phyloP scores from a whole-genome alignment of 768 basidiomycete genomes.

The Cyathus striatus region DNA sequence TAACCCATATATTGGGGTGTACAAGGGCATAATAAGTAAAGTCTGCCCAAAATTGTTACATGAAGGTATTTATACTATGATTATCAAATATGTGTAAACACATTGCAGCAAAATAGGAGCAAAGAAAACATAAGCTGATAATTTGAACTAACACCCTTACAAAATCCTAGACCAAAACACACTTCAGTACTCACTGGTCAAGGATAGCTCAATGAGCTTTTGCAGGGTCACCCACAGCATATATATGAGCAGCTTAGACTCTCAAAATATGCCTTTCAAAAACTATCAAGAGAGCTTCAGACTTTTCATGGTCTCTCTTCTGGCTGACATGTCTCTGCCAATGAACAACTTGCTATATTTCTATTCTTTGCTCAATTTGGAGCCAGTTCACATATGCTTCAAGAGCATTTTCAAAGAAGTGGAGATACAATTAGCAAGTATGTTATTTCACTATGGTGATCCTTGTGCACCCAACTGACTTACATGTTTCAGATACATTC shows the following conservation, averaged over 20 bases:
- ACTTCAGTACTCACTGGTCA: constrained; percentile 12
- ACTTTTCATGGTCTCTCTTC: constrained; percentile 6
- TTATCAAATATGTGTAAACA: no score
- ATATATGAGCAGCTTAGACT: constrained; percentile 15
- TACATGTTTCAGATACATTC: background rate
- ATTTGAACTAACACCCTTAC: background rate
- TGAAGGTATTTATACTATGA: no score
- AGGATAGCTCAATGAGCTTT: background rate
- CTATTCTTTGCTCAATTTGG: constrained; percentile 15
- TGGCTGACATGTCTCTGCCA: constrained; percentile 12
- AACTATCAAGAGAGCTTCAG: constrained; percentile 15
- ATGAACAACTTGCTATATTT: constrained; percentile 26
- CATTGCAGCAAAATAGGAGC: no score
- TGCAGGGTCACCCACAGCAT: constrained; percentile 1
- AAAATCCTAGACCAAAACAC: constrained; percentile 1
- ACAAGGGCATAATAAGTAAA: no score
- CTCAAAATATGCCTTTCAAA: constrained; percentile 12
- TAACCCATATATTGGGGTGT: no score
- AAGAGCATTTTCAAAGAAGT: constrained; percentile 23
- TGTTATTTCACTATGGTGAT: background rate
- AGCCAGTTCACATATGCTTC: constrained; percentile 12
- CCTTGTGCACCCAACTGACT: background rate
- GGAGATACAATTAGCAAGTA: constrained; percentile 23
- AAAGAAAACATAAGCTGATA: no score
- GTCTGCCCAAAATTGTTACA: no score